These are phyloP conservation scores for Stipa capillata DNA, from an alignment of 176 grass and related monocot genomes.

Conservation along the genomic window DNA sequence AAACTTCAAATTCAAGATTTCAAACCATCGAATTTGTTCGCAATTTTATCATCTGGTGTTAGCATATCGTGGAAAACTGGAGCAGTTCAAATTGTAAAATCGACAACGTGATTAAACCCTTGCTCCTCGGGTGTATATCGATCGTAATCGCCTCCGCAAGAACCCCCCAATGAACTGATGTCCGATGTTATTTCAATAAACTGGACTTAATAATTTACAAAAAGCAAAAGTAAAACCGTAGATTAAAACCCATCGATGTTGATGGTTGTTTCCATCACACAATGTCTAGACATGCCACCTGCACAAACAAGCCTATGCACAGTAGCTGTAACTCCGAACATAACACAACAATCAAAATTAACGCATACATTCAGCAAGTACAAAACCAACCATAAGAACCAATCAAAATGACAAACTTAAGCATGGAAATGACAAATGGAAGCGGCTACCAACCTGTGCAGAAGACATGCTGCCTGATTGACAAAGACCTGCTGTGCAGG, in stretches of 20 bases:
- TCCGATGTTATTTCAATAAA: not conserved
- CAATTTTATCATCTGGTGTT: not conserved
- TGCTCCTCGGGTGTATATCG: not conserved
- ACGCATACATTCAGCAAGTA: too few species aligned
- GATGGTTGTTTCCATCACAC: conserved; percentile 23
- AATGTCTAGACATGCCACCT: too few species aligned
- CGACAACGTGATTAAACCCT: not conserved
- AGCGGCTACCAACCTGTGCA: too few species aligned
- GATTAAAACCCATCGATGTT: not conserved
- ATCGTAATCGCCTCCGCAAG: not conserved
- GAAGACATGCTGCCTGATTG: too few species aligned
- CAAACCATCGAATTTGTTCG: not conserved
- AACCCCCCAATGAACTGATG: not conserved
- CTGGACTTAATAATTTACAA: not conserved
- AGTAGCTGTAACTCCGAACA: too few species aligned
- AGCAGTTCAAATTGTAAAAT: not conserved
- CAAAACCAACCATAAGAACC: too few species aligned
- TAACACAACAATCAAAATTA: too few species aligned
- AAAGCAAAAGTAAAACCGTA: not conserved
- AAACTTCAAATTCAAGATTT: not conserved
- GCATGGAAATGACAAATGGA: too few species aligned
- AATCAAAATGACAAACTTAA: too few species aligned
- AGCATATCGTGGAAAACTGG: not conserved
- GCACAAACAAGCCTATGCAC: too few species aligned
- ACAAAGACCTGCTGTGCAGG: too few species aligned